Conservation (phyloP, 805 yeast genomes). For the Lipomyces chichibuensis region DNA sequence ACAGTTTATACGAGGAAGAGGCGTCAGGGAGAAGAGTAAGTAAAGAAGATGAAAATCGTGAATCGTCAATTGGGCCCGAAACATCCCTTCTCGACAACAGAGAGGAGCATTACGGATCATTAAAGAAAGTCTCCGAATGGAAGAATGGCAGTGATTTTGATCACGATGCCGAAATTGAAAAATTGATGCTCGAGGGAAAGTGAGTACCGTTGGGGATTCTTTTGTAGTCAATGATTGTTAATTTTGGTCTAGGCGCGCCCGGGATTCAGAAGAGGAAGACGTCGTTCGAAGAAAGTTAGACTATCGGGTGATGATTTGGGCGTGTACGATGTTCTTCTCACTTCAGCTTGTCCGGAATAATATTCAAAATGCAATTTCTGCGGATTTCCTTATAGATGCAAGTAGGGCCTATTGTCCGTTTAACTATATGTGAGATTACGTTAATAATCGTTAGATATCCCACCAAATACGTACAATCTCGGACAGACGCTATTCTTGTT, state of each 20-base stretch:
- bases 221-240: background rate
- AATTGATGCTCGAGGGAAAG: background rate
- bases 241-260: constrained; percentile 36
- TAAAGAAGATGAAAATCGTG: background rate
- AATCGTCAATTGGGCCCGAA: background rate
- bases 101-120: background rate
- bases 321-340: constrained; percentile 59
- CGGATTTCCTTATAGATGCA: constrained; percentile 55
- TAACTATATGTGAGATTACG: background rate
- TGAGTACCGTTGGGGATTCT: background rate
- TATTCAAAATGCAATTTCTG: constrained; percentile 57
- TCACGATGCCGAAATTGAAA: background rate
- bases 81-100: background rate
- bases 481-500: constrained; percentile 61
- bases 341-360: constrained; percentile 61
- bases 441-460: constrained; percentile 11
- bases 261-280: constrained; percentile 58
- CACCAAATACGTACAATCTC: constrained; percentile 53
- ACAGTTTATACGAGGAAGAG: background rate
- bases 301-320: constrained; percentile 56
- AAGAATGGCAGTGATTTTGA: background rate
- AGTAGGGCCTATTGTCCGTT: constrained; percentile 48
- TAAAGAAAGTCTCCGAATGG: background rate
- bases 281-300: constrained; percentile 56
- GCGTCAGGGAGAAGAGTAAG: background rate